These are phyloP conservation scores for Bipolaris sorokiniana DNA, from an alignment of 2,329 filamentous ascomycete species.

Conservation along the genomic window DNA sequence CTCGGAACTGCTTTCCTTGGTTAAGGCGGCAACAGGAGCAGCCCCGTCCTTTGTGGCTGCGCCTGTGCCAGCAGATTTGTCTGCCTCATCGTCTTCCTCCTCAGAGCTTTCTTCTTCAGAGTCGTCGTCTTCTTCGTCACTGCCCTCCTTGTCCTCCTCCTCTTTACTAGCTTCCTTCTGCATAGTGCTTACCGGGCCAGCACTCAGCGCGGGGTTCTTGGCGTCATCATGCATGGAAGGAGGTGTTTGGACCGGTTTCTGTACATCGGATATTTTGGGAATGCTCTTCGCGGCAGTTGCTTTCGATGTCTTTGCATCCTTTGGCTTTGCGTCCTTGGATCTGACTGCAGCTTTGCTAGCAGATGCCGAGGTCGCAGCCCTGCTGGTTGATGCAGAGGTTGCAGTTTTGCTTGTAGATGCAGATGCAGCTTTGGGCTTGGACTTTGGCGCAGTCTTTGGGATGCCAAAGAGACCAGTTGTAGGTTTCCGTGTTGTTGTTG, in stretches of 20 bases:
- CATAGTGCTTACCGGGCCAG: constrained; percentile 26
- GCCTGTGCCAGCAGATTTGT: background rate
- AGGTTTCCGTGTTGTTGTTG: constrained; percentile 10
- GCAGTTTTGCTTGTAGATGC: background rate
- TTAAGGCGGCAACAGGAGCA: background rate
- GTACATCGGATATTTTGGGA: constrained; percentile 25
- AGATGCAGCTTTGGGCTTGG: constrained; percentile 8
- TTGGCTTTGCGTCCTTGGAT: background rate
- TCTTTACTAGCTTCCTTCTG: constrained; percentile 16
- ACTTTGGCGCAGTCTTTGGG: constrained; percentile 7
- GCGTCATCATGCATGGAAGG: constrained; percentile 35
- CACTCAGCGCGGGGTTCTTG: constrained; percentile 32
- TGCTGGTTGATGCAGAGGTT: background rate
- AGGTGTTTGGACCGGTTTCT: constrained; percentile 31
- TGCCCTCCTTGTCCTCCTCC: constrained; percentile 5
- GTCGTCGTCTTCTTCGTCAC: background rate
- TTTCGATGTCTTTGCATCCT: background rate
- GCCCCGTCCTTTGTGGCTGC: background rate
- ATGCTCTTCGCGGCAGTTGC: constrained; percentile 3
- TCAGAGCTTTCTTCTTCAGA: constrained; percentile 13
- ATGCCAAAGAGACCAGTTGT: constrained; percentile 13
- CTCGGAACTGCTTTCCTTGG: constrained; percentile 1
- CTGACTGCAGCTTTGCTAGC: background rate
- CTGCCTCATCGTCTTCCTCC: constrained; percentile 13
- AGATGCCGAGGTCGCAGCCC: background rate